Evolutionary conservation across 257 asterid species (phyloP).

Genomic region (Striga asiatica): DNA sequence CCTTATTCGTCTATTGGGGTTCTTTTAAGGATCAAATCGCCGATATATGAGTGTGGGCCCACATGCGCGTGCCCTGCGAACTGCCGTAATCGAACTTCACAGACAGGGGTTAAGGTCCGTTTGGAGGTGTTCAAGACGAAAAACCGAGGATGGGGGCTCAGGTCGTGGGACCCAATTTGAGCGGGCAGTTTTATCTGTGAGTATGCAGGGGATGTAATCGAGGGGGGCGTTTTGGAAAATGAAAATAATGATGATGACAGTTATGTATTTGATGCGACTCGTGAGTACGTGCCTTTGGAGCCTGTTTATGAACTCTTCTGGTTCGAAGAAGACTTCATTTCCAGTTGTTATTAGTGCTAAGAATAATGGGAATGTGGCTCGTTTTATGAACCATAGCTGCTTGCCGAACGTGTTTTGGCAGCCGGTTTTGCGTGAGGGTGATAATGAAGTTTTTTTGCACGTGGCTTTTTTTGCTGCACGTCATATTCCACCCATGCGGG

Average conservation of each 20-base stretch:
- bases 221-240: constrained; percentile 27
- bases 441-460: constrained; percentile 52
- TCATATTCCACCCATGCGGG: constrained; percentile 91
- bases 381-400: constrained; percentile 96
- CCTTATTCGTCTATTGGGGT: constrained; percentile 65
- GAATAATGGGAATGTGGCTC: constrained; percentile 73
- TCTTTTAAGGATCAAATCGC: constrained; percentile 32
- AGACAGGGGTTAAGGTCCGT: constrained; percentile 53
- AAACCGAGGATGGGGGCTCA: constrained; percentile 91
- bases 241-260: constrained; percentile 42
- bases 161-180: constrained; percentile 96
- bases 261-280: constrained; percentile 67
- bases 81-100: constrained; percentile 70
- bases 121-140: constrained; percentile 81
- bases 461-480: constrained; percentile 70
- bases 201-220: constrained; percentile 70
- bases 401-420: constrained; percentile 77
- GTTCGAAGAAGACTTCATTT: constrained; percentile 36
- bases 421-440: constrained; percentile 68
- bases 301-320: constrained; percentile 24
- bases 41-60: constrained; percentile 71
- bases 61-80: constrained; percentile 60
- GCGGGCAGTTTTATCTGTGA: constrained; percentile 76
- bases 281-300: constrained; percentile 50
- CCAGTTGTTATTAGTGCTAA: constrained; percentile 75